Conservation (phyloP, 768 basidiomycete species). For the Pleurotus ostreatus region DNA sequence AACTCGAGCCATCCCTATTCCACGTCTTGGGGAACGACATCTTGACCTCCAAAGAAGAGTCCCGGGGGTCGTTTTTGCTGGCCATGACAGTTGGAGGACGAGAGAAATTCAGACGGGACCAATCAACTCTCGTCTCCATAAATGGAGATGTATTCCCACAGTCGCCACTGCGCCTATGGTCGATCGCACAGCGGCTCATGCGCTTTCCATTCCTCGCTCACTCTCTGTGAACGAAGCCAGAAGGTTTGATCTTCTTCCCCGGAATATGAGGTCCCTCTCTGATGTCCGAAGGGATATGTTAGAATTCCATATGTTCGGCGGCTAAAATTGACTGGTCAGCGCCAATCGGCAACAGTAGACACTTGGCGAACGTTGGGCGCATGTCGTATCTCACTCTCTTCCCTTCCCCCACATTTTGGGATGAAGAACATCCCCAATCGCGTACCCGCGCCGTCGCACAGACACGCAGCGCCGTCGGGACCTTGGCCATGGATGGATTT, state of each 20-base stretch:
- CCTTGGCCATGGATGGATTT: slow-evolving; percentile 30
- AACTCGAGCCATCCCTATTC: slow-evolving; percentile 51
- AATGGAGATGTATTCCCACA: no score
- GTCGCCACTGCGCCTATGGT: no score
- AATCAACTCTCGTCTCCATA: no score
- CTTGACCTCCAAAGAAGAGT: slow-evolving; percentile 55
- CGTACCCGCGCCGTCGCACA: slow-evolving; percentile 10
- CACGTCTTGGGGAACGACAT: slow-evolving; percentile 63
- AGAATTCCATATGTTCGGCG: not conserved
- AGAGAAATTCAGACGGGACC: no score
- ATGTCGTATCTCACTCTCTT: not conserved
- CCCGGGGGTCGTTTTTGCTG: slow-evolving; percentile 56
- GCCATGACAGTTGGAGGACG: slow-evolving; percentile 22
- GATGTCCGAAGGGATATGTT: no score
- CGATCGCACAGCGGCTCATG: no score
- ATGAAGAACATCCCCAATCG: not conserved
- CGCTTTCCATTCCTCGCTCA: no score
- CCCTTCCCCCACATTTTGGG: not conserved
- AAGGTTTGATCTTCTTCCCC: no score
- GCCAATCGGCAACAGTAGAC: slow-evolving; percentile 2
- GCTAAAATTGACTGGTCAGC: slow-evolving; percentile 5
- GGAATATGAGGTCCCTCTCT: no score
- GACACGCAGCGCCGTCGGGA: slow-evolving; percentile 18
- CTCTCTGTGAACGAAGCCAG: no score
- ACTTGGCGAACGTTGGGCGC: not conserved